These are phyloP conservation scores for Chaetomiaceae sp. DNA, from an alignment of 2,329 filamentous ascomycete species.

Conservation along the genomic window DNA sequence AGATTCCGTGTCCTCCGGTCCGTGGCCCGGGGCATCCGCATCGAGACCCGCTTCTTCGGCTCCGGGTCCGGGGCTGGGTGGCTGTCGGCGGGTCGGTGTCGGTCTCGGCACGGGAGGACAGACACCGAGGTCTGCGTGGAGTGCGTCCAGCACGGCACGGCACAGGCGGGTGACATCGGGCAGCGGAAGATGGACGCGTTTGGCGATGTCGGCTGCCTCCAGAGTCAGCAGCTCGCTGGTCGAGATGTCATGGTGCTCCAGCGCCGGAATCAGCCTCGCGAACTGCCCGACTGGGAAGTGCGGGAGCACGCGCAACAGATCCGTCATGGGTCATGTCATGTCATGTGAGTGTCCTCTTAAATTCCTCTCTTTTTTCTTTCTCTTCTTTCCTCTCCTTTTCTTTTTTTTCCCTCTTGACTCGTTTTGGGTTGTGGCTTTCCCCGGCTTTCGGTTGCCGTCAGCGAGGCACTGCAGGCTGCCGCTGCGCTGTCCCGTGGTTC, in stretches of 20 bases:
- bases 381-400: neutral
- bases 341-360: neutral
- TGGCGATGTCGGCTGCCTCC: slow-evolving; percentile 76
- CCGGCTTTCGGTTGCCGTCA: too few relatives aligned
- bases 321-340: slow-evolving; percentile 58
- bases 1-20: too few relatives aligned
- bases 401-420: neutral
- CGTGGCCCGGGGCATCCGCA: slow-evolving; percentile 5
- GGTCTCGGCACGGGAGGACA: neutral
- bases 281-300: slow-evolving; percentile 68
- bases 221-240: slow-evolving; percentile 82
- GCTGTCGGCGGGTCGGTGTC: neutral
- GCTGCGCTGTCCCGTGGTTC: too few relatives aligned
- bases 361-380: neutral
- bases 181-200: slow-evolving; percentile 75
- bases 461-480: too few relatives aligned
- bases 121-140: slow-evolving; percentile 59
- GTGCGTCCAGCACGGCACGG: slow-evolving; percentile 58
- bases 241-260: slow-evolving; percentile 74
- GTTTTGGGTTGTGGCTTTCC: neutral
- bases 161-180: slow-evolving; percentile 73
- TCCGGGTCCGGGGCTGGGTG: neutral
- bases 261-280: slow-evolving; percentile 67
- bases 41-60: slow-evolving; percentile 17
- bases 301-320: slow-evolving; percentile 78